Evolutionary conservation across 305 asterid genomes (phyloP).

Genomic region (Lippia alba): DNA sequence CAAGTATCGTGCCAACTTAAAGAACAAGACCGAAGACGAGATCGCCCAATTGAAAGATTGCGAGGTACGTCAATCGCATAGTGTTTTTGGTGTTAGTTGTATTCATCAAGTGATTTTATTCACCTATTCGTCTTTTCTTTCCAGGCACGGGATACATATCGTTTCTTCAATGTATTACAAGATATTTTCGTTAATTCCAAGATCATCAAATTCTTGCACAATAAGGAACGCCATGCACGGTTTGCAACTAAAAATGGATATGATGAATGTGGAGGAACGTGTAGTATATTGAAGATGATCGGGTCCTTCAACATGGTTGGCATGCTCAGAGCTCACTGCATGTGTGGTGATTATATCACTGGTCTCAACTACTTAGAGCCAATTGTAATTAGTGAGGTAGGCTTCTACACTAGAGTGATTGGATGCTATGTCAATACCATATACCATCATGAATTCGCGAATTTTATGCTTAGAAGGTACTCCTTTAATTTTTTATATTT

Average conservation of each 20-base stretch:
- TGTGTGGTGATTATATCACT: conserved; percentile 96
- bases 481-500: not conserved
- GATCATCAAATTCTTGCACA: conserved; percentile 81
- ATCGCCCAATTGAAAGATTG: conserved; percentile 70
- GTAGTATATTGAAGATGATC: conserved; percentile 92
- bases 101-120: too few species aligned
- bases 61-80: too few species aligned
- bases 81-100: not conserved
- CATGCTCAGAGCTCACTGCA: conserved; percentile 92
- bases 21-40: conserved; percentile 91
- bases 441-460: conserved; percentile 96
- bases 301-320: conserved; percentile 98
- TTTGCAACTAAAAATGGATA: conserved; percentile 94
- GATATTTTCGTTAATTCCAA: conserved; percentile 92
- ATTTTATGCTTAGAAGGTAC: conserved; percentile 93
- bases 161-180: conserved; percentile 89
- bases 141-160: conserved; percentile 94
- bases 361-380: conserved; percentile 88
- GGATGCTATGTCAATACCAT: conserved; percentile 90
- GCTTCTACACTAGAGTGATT: conserved; percentile 83
- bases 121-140: too few species aligned
- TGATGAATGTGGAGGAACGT: conserved; percentile 93
- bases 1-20: conserved; percentile 97
- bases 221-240: conserved; percentile 89
- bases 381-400: conserved; percentile 85